Evolutionary conservation across 2,329 filamentous ascomycete species (phyloP), one percentile per base, ranked within the genome.

Genomic region (Monilinia vaccinii-corymbosi): DNA sequence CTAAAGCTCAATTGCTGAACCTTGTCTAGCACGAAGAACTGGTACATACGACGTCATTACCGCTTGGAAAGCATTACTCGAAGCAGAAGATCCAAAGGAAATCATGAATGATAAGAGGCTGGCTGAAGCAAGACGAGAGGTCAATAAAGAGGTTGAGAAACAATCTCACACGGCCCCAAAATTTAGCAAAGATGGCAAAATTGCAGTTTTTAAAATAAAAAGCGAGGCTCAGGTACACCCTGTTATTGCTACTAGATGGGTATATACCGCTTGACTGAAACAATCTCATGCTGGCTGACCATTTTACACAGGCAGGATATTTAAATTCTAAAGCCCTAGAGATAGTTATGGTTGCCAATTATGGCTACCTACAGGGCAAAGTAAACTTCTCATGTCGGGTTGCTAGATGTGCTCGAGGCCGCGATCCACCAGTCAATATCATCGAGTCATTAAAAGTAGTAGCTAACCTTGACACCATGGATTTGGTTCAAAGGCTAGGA

Each of bases 381-480:
- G 84, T 88, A 28, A 85, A 87, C 66, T 88, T 88, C 71, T 85
- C 82, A 1, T 88, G 85, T 63, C 79, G 85, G 2, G 73, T 88
- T 8, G 78, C 85, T 0, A 75, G 79, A 50, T 80, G 78, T 60
- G 84, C 84, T 2, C 73, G 79, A 61, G 75, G 71, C 18, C 73
- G 76, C 32, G 78, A 82, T 18, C 77, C 78, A 3, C 79, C 81
- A 1, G 81, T 87, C 11, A 81, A 87, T 61, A 86, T 87, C 58
- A 87, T 87, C 56, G 76, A 81, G 65, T 78, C 77, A 2, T 66
- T 88, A 31, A 76, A 77, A 65, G 75, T 70, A 1, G 78, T 83
- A 47, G 84, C 81, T 34, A 73, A 73, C 40, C 71, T 72, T 13
- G 73, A 75, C 38, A 67, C 71, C 36, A 76, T 72, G 5, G 66